Evolutionary conservation across 2,329 filamentous ascomycete species (phyloP).

Genomic region (Ophiostoma quercus): DNA sequence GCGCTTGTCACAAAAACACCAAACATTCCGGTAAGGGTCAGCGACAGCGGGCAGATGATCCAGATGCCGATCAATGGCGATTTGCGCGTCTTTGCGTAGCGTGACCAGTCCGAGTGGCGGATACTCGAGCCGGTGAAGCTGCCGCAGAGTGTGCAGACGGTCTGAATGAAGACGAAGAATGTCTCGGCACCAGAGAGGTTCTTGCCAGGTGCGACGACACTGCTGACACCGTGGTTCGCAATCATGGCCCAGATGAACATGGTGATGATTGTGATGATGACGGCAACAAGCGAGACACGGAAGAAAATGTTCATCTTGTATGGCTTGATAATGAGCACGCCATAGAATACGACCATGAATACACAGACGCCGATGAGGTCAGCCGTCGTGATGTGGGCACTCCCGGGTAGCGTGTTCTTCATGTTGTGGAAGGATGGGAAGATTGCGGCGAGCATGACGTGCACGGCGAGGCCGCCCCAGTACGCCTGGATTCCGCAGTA

Average conservation of each 20-base stretch:
- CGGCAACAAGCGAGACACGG: slow-evolving; percentile 1
- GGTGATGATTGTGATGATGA: slow-evolving; percentile 15
- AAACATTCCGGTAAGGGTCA: slow-evolving; percentile 19
- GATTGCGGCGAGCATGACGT: slow-evolving; percentile 28
- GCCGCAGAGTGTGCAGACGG: slow-evolving; percentile 10
- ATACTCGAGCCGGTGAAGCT: slow-evolving; percentile 7
- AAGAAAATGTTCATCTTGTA: slow-evolving; percentile 17
- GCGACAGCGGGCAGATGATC: slow-evolving; percentile 7
- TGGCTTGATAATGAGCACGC: slow-evolving; percentile 21
- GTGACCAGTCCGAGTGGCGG: neutral
- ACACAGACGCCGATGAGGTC: slow-evolving; percentile 37
- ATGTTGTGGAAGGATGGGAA: slow-evolving; percentile 36
- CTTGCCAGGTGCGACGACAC: neutral
- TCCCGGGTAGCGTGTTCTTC: slow-evolving; percentile 32
- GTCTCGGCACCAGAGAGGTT: neutral
- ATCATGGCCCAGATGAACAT: slow-evolving; percentile 25
- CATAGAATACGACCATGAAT: slow-evolving; percentile 33
- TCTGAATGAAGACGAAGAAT: slow-evolving; percentile 14
- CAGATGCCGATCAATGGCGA: too few relatives aligned
- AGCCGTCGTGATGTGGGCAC: slow-evolving; percentile 34
- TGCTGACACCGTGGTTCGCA: slow-evolving; percentile 21
- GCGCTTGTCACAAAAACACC: slow-evolving; percentile 24
- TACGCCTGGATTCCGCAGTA: slow-evolving; percentile 29
- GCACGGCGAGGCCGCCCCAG: slow-evolving; percentile 23
- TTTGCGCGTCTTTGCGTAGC: too few relatives aligned